Conservation (phyloP, 805 yeast genomes). For the Cyberlindnera veronae region DNA sequence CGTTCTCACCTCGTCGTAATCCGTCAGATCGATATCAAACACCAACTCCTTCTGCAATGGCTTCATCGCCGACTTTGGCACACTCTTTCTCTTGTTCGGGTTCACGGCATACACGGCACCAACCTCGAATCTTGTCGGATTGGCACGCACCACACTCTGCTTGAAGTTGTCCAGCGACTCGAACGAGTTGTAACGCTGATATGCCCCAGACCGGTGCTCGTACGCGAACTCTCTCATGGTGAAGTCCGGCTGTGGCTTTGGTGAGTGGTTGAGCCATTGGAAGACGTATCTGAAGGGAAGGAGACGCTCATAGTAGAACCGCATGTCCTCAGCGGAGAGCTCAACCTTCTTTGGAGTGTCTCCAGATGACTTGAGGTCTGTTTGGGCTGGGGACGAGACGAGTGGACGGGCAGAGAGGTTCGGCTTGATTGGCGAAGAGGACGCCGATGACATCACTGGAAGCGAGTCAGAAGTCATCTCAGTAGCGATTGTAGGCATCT, state of each 20-base stretch:
- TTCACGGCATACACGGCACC: constrained; percentile 89
- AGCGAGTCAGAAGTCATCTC: constrained; percentile 9
- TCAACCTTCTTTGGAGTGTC: constrained; percentile 5
- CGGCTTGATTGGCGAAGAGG: constrained; percentile 27
- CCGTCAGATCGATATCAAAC: constrained; percentile 96
- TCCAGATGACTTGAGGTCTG: constrained; percentile 1
- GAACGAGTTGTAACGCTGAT: constrained; percentile 84
- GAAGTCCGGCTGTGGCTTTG: constrained; percentile 69
- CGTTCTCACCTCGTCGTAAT: constrained; percentile 89
- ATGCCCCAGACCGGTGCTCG: constrained; percentile 83
- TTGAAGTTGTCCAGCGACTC: constrained; percentile 67
- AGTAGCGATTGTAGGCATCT: constrained; percentile 22
- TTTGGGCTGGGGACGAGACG: constrained; percentile 21
- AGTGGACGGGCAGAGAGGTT: constrained; percentile 12
- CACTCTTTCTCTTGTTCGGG: constrained; percentile 79
- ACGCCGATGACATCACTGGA: constrained; percentile 19
- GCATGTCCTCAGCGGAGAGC: constrained; percentile 54
- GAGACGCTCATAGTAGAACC: constrained; percentile 61
- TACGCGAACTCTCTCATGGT: constrained; percentile 91
- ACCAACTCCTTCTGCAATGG: constrained; percentile 86
- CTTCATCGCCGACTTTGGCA: constrained; percentile 73
- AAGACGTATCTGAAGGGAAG: constrained; percentile 79
- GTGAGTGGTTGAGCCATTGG: constrained; percentile 87
- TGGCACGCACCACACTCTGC: constrained; percentile 63
- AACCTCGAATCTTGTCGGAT: constrained; percentile 89